Evolutionary conservation across 768 basidiomycete species (phyloP), one percentile per base, ranked within the genome.

Genomic region (Boletus bicolor): DNA sequence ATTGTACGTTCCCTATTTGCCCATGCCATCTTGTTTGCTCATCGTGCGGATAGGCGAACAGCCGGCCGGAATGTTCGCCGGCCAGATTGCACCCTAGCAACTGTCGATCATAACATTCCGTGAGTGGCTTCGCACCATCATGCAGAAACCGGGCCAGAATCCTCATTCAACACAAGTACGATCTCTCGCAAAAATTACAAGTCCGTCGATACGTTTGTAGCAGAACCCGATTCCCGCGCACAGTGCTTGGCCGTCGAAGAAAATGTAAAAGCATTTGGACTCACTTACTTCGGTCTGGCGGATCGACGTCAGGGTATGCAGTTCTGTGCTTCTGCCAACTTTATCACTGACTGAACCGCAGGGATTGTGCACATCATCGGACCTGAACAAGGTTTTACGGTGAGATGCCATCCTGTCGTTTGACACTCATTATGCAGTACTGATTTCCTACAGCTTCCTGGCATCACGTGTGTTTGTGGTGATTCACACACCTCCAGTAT

Each of bases 351-450:
- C 49, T 39, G 15, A 45, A 44, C n/a, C 50, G 30, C 58, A 89
- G 88, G 85, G 55, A 91, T 89, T 60, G 88, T 91, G 7, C 91
- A 95, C 72, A 79, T 95, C 59, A 95, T 95, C 66, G 93, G 92
- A 44, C 93, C 93, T 47, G 93, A 95, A 68, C 93, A 95, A 76
- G 93, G 93, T 38, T 95, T 95, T 68, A 94, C 93, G 44, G 85
- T 85, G 66, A 51, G 79, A 64, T 12, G 3, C n/a, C 8, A 36
- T 30, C 15, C 10, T 15, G 11, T 44, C 30, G 9, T 26, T 46
- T 24, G 32, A 34, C 7, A 14, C 8, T 30, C 17, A 12, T 7
- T 14, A 1, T 24, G 21, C n/a, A 10, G 14, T 57, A 21, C 62
- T 57, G 21, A 24, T 24, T 21, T 39, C 38, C 30, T 34, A 38